Evolutionary conservation across 2,329 filamentous ascomycete genomes (phyloP), one percentile per base, ranked within the genome.

Genomic region (Xylaria sp.): DNA sequence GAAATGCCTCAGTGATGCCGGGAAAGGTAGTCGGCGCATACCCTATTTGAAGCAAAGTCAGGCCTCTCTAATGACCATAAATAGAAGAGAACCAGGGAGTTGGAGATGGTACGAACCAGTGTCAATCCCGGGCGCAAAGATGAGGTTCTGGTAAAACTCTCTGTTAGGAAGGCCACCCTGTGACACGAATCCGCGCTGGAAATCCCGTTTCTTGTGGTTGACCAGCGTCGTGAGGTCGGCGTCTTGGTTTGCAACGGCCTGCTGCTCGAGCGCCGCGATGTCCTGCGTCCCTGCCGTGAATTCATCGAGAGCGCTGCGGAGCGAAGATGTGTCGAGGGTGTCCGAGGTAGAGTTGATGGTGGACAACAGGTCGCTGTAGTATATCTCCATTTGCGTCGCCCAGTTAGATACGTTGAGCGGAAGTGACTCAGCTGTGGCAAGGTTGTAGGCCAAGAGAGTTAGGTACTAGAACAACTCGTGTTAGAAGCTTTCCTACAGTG

Each of bases 171-270:
- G 72, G 0, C 81, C 81, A 0, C 79, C 80, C 60, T 83, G 80
- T 0, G 78, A 80, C 23, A 81, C 73, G 61, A 83, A 83, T 0
- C 79, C 80, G 0, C 80, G 74, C 66, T 83, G 81, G 64, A 83
- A 83, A 67, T 80, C 78, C 9, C 78, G 74, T 51, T 82, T 81
- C 65, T 81, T 82, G 61, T 78, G 75, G 62, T 83, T 83, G 7
- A 82, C 72, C 0, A 79, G 65, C 0, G 70, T 74, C 21, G 77
- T 73, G 1, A 78, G 69, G 0, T 67, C 61, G 1, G 71, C 60
- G 9, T 79, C 71, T 1, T 73, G 61, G 0, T 60, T 67, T 3
- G 70, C 63, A 0, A 74, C 55, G 0, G 78, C 78, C 0, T 73
- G 68, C 1, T 71, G 45, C 52, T 77, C 76, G 0, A 76, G 69